These are phyloP conservation scores for Colletotrichum coccodes DNA, from an alignment of 2,329 filamentous ascomycete species.

Conservation along the genomic window DNA sequence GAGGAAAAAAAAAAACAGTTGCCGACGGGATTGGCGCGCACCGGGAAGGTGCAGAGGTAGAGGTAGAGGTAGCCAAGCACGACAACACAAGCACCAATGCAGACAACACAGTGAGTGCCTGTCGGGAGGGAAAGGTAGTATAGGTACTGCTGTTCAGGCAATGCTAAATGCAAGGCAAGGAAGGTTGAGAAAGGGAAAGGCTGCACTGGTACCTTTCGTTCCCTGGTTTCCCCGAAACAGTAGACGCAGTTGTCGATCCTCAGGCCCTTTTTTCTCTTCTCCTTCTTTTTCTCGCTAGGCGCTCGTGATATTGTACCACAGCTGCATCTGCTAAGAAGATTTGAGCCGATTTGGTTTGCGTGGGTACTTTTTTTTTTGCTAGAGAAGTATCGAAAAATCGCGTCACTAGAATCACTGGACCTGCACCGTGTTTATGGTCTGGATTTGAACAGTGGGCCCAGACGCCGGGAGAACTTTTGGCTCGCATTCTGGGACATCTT, in stretches of 20 bases:
- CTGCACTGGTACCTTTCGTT: neutral
- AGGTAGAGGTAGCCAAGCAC: neutral
- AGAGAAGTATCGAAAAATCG: neutral
- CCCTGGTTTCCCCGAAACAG: neutral
- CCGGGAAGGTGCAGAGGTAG: neutral
- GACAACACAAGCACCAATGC: neutral
- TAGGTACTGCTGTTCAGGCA: neutral
- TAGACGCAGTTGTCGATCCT: constrained; percentile 6
- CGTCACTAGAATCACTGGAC: neutral
- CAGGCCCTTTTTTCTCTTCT: neutral
- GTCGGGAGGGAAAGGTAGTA: neutral
- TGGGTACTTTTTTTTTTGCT: neutral
- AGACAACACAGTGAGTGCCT: neutral
- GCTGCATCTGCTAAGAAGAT: neutral
- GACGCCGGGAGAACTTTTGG: neutral
- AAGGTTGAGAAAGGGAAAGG: neutral
- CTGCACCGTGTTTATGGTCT: neutral
- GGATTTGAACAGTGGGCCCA: neutral
- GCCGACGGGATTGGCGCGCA: neutral
- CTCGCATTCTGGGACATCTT: neutral
- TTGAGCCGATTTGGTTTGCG: neutral
- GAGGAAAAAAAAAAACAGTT: neutral
- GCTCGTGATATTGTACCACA: neutral
- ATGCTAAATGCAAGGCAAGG: neutral
- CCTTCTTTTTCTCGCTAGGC: neutral